Conservation (phyloP, 257 asterid species). For the Avicennia marina region DNA sequence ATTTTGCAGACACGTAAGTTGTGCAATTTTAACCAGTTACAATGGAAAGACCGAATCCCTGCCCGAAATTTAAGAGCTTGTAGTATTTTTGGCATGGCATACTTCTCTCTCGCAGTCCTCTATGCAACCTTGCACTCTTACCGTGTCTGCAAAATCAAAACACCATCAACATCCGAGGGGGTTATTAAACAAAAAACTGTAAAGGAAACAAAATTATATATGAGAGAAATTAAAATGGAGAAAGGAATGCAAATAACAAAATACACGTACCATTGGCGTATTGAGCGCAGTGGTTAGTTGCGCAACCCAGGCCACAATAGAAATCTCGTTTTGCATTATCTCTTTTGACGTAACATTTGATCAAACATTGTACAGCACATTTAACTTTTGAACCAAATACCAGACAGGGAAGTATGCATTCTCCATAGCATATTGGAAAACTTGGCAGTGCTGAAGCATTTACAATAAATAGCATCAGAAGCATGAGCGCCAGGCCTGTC, state of each 20-base stretch:
- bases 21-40: no score
- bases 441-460: background rate
- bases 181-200: background rate
- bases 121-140: background rate
- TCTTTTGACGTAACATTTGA: slow-evolving; percentile 1
- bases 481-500: background rate
- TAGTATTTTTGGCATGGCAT: no score
- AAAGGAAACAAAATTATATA: background rate
- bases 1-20: no score
- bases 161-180: no score
- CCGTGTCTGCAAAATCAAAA: slow-evolving; percentile 15
- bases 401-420: slow-evolving; percentile 18
- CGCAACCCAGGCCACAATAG: slow-evolving; percentile 20
- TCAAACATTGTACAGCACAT: slow-evolving; percentile 13
- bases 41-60: no score
- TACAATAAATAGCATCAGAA: background rate
- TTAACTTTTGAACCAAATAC: slow-evolving; percentile 13
- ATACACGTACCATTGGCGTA: slow-evolving; percentile 4
- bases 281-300: slow-evolving; percentile 6
- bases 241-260: background rate
- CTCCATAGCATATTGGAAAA: slow-evolving; percentile 19
- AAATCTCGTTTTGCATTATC: background rate
- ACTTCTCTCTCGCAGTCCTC: background rate
- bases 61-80: no score
- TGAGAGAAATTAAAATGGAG: background rate